Base-by-base conservation (phyloP, 1,284 basidiomycete species). In the Bondarzewia mesenterica region DNA sequence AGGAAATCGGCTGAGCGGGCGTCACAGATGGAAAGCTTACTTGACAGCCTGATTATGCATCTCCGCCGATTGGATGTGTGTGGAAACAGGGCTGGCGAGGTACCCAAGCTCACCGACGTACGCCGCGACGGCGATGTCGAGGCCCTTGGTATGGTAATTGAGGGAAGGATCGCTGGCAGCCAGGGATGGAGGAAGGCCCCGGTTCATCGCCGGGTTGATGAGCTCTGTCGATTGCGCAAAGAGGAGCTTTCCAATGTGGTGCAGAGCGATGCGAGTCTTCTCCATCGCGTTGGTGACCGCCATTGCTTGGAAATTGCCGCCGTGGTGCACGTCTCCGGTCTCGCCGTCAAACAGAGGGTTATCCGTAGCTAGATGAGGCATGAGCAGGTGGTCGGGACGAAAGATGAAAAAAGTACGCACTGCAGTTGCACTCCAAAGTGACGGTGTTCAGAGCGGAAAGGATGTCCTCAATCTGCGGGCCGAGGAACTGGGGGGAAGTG, bases 281-380 rank as follows among this genome's bases (percentile, higher is more conserved):
- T 93, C 91, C 83, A 93, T 91, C 5, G 85, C 83, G 50, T 89
- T 90, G 6, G 89, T 89, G 47, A 93, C 78, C 1, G 88, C 75
- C 80, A 91, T 88, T 1, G 87, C 89, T 63, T 90, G 88, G 75
- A 93, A 92, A 61, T 91, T 91, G 8, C 90, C 90, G 18, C 89
- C 89, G 55, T 91, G 83, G 62, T 89, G 85, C 6, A 89, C 73
- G 38, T 73, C 67, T 6, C 80, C 81, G 16, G 77, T 80, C 52
- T 79, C 73, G 23, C 79, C 71, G 56, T 89, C 85, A 45, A 89
- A 69, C 22, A 85, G 72, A 14, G 85, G 87, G 60, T 89, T 89
- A 59, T 89, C 80, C 21, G 82, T 90, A 18, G 84, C 80, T 83
- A 48, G 16, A 38, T 18, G 26, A 8, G 15, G 15, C 10, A 7